Conservation (phyloP, 2,329 filamentous ascomycete species). For the Didymella keratinophila region DNA sequence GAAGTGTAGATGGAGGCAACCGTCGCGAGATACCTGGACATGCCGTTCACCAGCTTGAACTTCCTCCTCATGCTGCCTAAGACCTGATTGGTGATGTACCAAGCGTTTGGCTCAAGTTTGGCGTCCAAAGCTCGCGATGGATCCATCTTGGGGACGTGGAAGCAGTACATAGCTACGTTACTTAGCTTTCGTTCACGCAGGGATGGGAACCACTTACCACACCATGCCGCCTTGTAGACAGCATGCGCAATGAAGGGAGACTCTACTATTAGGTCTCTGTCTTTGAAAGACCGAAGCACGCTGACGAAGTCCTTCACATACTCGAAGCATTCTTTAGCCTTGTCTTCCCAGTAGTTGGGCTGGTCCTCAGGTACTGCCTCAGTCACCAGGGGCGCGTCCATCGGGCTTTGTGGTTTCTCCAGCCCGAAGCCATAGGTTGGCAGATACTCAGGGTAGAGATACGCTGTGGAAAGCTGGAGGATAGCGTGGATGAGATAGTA, state of each 20-base stretch:
- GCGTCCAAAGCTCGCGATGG: conserved; percentile 59
- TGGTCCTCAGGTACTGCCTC: conserved; percentile 46
- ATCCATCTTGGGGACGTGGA: conserved; percentile 75
- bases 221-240: conserved; percentile 71
- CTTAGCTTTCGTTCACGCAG: conserved; percentile 6
- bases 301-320: conserved; percentile 70
- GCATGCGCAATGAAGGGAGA: conserved; percentile 73
- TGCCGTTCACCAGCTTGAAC: conserved; percentile 27
- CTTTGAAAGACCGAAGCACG: conserved; percentile 68
- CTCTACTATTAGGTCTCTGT: conserved; percentile 68
- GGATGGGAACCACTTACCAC: conserved; percentile 50
- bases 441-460: conserved; percentile 73
- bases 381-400: conserved; percentile 66
- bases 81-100: conserved; percentile 29
- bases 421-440: conserved; percentile 67
- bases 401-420: conserved; percentile 61
- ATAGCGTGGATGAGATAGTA: conserved; percentile 74
- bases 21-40: conserved; percentile 20
- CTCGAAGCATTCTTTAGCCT: conserved; percentile 68
- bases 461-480: conserved; percentile 70
- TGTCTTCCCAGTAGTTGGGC: conserved; percentile 66
- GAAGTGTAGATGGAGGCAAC: conserved; percentile 24
- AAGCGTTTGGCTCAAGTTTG: conserved; percentile 25
- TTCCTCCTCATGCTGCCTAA: conserved; percentile 25
- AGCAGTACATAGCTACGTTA: conserved; percentile 64